Conservation (phyloP, 169 alveolate species). For the Cryptosporidium parvum region DNA sequence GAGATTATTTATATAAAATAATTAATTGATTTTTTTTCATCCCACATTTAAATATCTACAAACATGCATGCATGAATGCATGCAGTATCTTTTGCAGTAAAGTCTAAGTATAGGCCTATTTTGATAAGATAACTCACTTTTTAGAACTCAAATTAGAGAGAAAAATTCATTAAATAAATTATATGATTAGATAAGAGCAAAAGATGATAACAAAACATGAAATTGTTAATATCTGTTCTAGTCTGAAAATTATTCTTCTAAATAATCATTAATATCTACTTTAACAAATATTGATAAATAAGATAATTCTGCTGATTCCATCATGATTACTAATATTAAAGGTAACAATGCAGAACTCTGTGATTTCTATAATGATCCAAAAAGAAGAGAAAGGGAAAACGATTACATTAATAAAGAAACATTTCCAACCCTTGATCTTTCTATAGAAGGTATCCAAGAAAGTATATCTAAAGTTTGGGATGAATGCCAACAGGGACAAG, state of each 20-base stretch:
- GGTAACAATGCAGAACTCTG: neutral
- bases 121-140: neutral
- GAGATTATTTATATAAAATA: no score
- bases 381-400: conserved; percentile 26
- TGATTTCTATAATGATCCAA: conserved; percentile 8
- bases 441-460: conserved; percentile 68
- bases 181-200: no score
- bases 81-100: neutral
- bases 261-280: neutral
- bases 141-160: neutral
- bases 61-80: neutral
- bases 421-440: conserved; percentile 57
- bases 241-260: neutral
- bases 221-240: no score
- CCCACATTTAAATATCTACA: no score
- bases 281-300: no score
- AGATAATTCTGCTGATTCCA: neutral
- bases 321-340: neutral
- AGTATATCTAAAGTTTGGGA: conserved; percentile 10
- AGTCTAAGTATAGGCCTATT: neutral
- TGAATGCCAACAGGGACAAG: conserved; percentile 37
- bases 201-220: neutral
- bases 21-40: neutral
- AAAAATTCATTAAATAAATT: no score
- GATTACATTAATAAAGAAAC: conserved; percentile 30